Base-by-base conservation (phyloP, 164 flowering plant genomes). In the Tetracentron sinense region DNA sequence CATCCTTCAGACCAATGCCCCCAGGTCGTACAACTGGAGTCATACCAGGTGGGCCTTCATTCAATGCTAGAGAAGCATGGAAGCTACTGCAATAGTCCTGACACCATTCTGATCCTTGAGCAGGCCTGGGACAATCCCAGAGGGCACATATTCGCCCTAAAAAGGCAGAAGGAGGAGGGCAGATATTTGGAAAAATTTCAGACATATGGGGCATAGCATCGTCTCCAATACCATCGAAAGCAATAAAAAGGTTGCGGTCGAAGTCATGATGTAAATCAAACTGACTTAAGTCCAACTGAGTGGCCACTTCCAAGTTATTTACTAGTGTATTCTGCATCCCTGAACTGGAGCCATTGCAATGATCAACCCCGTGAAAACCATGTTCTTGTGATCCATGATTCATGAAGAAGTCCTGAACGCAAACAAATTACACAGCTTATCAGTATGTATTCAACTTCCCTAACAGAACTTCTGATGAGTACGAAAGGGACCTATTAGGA, bases 121-220 rank as follows among this genome's bases (percentile, higher is more conserved):
- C 94, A 56, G 99, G 99, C 72, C 99, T 77, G 19, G 92, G 92
- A 69, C 99, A 95, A 69, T 95, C 99, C 99, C 99, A 95, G 42
- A 95, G 88, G 12, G 98, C 91, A 77, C 99, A 95, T 74, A 87
- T 92, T 53, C 98, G 99, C 17, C 97, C 99, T 58, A 95, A 68
- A 76, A 92, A 95, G 22, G 99, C 99, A 69, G 97, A 80, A 10
- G 98, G 96, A 50, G 97, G 95, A 62, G 84, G 96, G 69, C 78
- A 79, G 7, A 85, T 71, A 56, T 74, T 81, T 30, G 90, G 86
- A 42, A 80, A 66, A 73, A 77, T 75, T 27, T 73, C 69, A 65
- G 88, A 64, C 47, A 75, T 58, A 42, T 84, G 80, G 58, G 74
- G 71, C 42, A 81, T 27, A 20, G 64, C 65, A 56, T 82, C 86